These are phyloP conservation scores for Sporisorium iseilematis-ciliati DNA, from an alignment of 1,284 basidiomycete genomes.

Conservation along the genomic window DNA sequence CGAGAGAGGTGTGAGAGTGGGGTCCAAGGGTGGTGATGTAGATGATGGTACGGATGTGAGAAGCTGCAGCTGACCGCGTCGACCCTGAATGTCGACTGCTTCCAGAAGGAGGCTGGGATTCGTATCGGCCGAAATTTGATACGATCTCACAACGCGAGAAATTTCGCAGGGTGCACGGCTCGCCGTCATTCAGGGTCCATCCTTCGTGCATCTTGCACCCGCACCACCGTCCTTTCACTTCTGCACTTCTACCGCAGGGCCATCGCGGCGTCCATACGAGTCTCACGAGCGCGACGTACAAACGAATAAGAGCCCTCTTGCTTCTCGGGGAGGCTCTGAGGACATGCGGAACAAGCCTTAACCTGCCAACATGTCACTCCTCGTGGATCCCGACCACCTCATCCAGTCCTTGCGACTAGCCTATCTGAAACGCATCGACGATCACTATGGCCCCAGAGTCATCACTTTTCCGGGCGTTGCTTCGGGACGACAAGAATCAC, in stretches of 20 bases:
- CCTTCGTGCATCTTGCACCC: conserved; percentile 12
- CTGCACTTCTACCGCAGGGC: neutral
- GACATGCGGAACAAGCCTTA: conserved; percentile 1
- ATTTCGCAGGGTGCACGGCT: conserved; percentile 15
- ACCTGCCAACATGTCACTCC: conserved; percentile 41
- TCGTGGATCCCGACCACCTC: conserved; percentile 54
- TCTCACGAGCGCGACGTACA: neutral
- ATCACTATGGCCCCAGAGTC: conserved; percentile 57
- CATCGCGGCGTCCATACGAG: neutral
- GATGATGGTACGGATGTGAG: conserved; percentile 12
- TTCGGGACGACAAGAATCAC: conserved; percentile 7
- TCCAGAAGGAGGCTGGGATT: neutral
- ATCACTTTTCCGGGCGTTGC: conserved; percentile 52
- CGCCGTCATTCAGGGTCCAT: conserved; percentile 34
- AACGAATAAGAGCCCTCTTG: neutral
- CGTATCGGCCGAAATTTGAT: conserved; percentile 4
- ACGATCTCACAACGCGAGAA: neutral
- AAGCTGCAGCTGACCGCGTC: conserved; percentile 25
- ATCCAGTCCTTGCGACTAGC: conserved; percentile 61
- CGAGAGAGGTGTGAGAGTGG: no score
- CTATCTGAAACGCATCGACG: conserved; percentile 61
- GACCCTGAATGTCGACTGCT: conserved; percentile 8
- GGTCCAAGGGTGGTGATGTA: neutral
- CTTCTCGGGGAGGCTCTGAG: neutral
- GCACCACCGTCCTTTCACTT: neutral